Evolutionary conservation across 805 yeast species (phyloP).

Genomic region (Nakazawaea populi): DNA sequence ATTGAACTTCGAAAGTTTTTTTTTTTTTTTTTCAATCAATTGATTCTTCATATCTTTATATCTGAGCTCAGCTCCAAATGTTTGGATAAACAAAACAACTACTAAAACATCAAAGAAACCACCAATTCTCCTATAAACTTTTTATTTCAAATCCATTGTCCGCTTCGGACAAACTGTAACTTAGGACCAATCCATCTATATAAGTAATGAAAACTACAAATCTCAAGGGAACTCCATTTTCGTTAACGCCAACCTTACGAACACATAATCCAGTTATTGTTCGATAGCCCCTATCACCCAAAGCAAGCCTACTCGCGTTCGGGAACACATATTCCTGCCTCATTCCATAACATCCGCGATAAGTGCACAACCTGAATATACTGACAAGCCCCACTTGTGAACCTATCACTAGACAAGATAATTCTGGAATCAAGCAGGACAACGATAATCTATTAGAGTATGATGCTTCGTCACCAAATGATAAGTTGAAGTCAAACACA

Average conservation of each 20-base stretch:
- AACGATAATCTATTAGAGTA: conserved; percentile 24
- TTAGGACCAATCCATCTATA: conserved; percentile 20
- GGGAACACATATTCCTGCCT: conserved; percentile 41
- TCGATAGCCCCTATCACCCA: conserved; percentile 16
- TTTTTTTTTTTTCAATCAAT: too few relatives aligned
- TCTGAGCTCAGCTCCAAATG: too few relatives aligned
- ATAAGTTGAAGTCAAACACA: conserved; percentile 32
- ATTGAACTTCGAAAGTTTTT: neutral
- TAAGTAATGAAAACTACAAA: conserved; percentile 18
- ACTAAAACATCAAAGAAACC: neutral
- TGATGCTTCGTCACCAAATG: conserved; percentile 28
- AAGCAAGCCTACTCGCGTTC: conserved; percentile 15
- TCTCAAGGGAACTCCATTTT: conserved; percentile 6
- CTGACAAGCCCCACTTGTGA: conserved; percentile 39
- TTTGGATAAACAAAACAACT: neutral
- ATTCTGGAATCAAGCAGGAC: conserved; percentile 28
- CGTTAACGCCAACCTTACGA: conserved; percentile 3
- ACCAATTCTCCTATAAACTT: neutral
- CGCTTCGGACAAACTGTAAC: conserved; percentile 15
- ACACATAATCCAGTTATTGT: conserved; percentile 20
- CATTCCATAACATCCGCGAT: conserved; percentile 33
- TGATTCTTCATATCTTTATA: too few relatives aligned
- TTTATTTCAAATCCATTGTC: conserved; percentile 2
- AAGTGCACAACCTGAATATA: conserved; percentile 34
- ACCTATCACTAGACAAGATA: conserved; percentile 34